Percentiles rank a stretch among this genome's conserved stretches.
Conservation (phyloP, 225 moss, liverwort and hornwort species). For the Pseudisothecium myosuroides region DNA sequence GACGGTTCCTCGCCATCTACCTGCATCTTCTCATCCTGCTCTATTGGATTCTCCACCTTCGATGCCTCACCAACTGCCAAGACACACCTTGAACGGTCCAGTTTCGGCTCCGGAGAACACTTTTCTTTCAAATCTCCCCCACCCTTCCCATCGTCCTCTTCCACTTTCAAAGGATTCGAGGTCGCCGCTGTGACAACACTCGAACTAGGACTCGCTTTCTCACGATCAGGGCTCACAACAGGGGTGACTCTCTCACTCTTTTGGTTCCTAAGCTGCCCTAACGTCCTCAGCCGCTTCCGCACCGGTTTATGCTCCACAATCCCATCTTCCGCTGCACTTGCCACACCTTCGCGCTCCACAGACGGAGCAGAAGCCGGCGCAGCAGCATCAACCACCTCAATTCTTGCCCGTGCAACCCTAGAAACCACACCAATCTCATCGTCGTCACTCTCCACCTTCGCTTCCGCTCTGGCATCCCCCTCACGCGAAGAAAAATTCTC, state of each 20-base stretch:
- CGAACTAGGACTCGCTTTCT: conserved; percentile 8
- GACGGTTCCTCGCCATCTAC: conserved; percentile 29
- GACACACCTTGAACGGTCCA: background rate
- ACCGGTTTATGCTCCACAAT: conserved; percentile 20
- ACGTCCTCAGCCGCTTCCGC: conserved; percentile 74
- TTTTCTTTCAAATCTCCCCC: background rate
- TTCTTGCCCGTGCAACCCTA: conserved; percentile 9
- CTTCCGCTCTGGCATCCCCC: background rate
- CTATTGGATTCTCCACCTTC: background rate
- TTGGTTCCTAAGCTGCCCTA: conserved; percentile 58
- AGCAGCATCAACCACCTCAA: background rate
- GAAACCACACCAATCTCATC: conserved; percentile 23
- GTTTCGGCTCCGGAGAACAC: background rate
- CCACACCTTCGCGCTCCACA: background rate
- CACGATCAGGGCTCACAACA: background rate
- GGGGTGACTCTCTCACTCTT: conserved; percentile 26
- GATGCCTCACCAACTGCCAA: background rate
- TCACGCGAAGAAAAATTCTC: background rate
- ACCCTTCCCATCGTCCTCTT: background rate
- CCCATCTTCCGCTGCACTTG: background rate
- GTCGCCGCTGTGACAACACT: background rate
- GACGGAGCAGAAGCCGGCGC: background rate
- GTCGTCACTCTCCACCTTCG: conserved; percentile 19
- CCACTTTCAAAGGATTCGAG: background rate
- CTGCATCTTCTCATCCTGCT: conserved; percentile 13